Conservation (phyloP, 192 early-diverging fungal species). For the Powellomyces hirtus region DNA sequence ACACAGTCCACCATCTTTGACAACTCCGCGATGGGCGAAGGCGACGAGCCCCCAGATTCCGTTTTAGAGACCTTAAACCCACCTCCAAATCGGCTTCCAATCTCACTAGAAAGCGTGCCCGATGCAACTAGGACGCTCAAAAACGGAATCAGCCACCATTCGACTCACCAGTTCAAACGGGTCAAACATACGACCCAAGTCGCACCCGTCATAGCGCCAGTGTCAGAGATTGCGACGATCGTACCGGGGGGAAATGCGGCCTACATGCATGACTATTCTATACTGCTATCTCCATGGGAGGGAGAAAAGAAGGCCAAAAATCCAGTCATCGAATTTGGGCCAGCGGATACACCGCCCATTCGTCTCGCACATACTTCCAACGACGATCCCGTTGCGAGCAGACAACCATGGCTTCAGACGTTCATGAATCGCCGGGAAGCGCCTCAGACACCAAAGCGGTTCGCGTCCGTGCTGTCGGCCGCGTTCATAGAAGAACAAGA, state of each 20-base stretch:
- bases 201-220: background rate
- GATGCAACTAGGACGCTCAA: too few species aligned
- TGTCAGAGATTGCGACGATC: background rate
- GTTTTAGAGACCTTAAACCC: too few species aligned
- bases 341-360: too few species aligned
- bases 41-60: too few species aligned
- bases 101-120: too few species aligned
- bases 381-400: too few species aligned
- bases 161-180: background rate
- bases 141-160: too few species aligned
- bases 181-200: background rate
- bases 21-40: too few species aligned
- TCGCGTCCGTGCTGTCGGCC: background rate
- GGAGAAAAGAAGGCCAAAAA: background rate
- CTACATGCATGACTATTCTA: constrained; percentile 1
- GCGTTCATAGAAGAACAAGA: background rate
- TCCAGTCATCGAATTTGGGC: too few species aligned
- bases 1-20: too few species aligned
- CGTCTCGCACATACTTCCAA: too few species aligned
- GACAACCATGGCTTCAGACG: background rate
- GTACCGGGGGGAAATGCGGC: constrained; percentile 3
- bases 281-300: constrained; percentile 1
- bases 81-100: too few species aligned
- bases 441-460: background rate
- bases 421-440: background rate